Conservation (phyloP, 2,329 filamentous ascomycete species). For the Gyromitra esculenta region DNA sequence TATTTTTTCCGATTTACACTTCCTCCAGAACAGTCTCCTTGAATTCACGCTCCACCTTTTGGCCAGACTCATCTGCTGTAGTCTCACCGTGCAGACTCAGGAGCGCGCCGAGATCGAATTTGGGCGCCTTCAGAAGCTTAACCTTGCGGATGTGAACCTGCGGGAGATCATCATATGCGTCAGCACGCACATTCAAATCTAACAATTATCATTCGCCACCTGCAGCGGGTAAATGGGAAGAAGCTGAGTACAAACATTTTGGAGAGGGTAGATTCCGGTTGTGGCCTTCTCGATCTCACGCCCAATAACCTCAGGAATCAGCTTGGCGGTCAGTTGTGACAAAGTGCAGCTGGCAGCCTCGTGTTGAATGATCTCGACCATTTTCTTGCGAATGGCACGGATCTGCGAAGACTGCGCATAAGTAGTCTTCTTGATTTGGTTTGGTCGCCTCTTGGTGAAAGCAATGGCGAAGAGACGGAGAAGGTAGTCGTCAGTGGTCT, state of each 20-base stretch:
- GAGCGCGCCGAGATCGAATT: constrained; percentile 97
- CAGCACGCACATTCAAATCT: constrained; percentile 28
- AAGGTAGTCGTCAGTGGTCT: constrained; percentile 99
- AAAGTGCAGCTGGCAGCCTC: constrained; percentile 95
- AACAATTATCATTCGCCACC: background rate
- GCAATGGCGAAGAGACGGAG: constrained; percentile 98
- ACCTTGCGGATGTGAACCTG: constrained; percentile 99
- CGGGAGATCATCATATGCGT: constrained; percentile 39
- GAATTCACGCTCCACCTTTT: constrained; percentile 98
- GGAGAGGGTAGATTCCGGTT: constrained; percentile 99
- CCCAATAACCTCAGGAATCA: constrained; percentile 99
- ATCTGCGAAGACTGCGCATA: constrained; percentile 98
- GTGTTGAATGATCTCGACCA: constrained; percentile 98
- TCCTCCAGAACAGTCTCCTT: constrained; percentile 95
- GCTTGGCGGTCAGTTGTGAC: constrained; percentile 95
- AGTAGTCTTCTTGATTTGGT: constrained; percentile 99
- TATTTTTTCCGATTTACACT: constrained; percentile 72
- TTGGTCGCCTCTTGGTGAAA: constrained; percentile 98
- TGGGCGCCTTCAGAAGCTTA: constrained; percentile 97
- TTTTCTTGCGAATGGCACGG: constrained; percentile 98
- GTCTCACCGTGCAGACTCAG: constrained; percentile 98
- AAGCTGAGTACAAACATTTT: constrained; percentile 74
- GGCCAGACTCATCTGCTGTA: constrained; percentile 91
- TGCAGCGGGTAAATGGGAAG: constrained; percentile 59
- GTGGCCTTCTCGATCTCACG: constrained; percentile 99